These are phyloP conservation scores for Fusarium sp. DNA, from an alignment of 2,329 filamentous ascomycete genomes.

Conservation along the genomic window DNA sequence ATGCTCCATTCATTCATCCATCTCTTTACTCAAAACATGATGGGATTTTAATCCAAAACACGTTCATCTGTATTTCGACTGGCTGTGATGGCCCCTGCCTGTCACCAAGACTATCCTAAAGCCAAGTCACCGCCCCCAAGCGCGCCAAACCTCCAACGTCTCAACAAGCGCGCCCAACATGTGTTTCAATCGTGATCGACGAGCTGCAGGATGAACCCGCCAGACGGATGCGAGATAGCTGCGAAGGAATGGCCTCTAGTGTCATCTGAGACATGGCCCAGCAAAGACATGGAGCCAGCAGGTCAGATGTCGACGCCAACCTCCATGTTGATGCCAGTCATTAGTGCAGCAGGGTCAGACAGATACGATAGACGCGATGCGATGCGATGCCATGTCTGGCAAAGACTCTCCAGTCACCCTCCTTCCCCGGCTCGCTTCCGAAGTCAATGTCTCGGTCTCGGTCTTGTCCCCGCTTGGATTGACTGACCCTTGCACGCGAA, in stretches of 20 bases:
- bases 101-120: slow-evolving; percentile 6
- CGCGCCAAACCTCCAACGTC: slow-evolving; percentile 9
- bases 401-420: slow-evolving; percentile 6
- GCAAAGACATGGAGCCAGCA: neutral
- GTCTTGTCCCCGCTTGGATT: slow-evolving; percentile 11
- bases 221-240: slow-evolving; percentile 3
- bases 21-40: neutral
- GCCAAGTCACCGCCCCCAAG: slow-evolving; percentile 3
- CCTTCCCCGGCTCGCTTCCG: slow-evolving; percentile 8
- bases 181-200: slow-evolving; percentile 13
- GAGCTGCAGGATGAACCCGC: slow-evolving; percentile 12
- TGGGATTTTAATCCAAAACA: neutral
- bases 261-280: neutral
- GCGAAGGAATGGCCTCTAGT: neutral
- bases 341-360: slow-evolving; percentile 5
- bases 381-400: neutral
- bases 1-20: neutral
- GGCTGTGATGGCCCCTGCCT: neutral
- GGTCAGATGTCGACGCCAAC: slow-evolving; percentile 3
- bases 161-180: slow-evolving; percentile 24
- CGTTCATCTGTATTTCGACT: neutral
- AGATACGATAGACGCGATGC: slow-evolving; percentile 19
- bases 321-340: slow-evolving; percentile 20
- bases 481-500: slow-evolving; percentile 31
- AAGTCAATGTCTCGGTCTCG: slow-evolving; percentile 1